phyloP scores from a whole-genome alignment of 2,329 filamentous ascomycete genomes.

The Penicillium sp. region DNA sequence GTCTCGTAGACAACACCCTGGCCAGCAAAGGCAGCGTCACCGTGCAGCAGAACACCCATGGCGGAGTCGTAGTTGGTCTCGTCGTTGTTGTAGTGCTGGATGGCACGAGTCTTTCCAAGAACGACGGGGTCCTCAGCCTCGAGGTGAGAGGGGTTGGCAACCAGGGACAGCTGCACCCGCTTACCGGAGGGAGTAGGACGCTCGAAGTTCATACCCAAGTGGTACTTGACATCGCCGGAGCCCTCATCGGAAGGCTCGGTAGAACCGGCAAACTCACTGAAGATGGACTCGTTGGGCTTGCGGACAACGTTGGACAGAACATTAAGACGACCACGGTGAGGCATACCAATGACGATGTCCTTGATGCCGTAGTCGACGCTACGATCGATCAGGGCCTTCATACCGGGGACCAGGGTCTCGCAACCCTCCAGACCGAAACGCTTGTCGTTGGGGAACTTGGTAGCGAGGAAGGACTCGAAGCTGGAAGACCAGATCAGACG shows the following conservation, averaged over 20 bases:
- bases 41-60: slow-evolving; percentile 94
- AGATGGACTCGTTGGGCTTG: slow-evolving; percentile 99
- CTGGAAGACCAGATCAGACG: slow-evolving; percentile 98
- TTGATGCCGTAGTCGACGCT: slow-evolving; percentile 98
- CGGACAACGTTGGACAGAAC: slow-evolving; percentile 97
- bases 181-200: slow-evolving; percentile 96
- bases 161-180: slow-evolving; percentile 97
- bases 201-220: slow-evolving; percentile 99
- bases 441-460: slow-evolving; percentile 99
- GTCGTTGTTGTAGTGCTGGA: slow-evolving; percentile 98
- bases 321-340: slow-evolving; percentile 96
- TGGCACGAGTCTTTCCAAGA: slow-evolving; percentile 93
- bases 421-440: slow-evolving; percentile 97
- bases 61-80: slow-evolving; percentile 84
- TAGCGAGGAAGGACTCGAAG: slow-evolving; percentile 92
- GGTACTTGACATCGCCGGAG: slow-evolving; percentile 98
- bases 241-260: slow-evolving; percentile 88
- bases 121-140: slow-evolving; percentile 98
- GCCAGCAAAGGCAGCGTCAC: slow-evolving; percentile 93
- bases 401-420: slow-evolving; percentile 93
- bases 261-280: slow-evolving; percentile 93
- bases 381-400: slow-evolving; percentile 98
- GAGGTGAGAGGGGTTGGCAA: slow-evolving; percentile 96
- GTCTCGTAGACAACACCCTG: slow-evolving; percentile 99
- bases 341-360: slow-evolving; percentile 99